These are phyloP conservation scores for Pseudogymnoascus sp. DNA, from an alignment of 2,329 filamentous ascomycete genomes.

Conservation along the genomic window DNA sequence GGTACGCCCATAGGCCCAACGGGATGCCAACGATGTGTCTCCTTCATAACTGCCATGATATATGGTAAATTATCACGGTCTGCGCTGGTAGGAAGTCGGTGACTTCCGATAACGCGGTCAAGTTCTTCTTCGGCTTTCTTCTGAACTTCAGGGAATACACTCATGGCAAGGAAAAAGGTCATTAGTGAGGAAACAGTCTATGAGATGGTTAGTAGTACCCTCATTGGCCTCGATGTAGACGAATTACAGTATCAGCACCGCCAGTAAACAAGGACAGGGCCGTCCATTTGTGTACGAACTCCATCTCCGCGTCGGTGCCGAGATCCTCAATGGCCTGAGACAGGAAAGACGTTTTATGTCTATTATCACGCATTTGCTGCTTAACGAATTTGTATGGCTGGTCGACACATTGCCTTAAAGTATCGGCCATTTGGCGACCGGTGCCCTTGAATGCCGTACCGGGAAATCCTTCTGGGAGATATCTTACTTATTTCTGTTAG, in stretches of 20 bases:
- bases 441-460: slow-evolving; percentile 37
- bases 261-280: slow-evolving; percentile 35
- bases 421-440: slow-evolving; percentile 30
- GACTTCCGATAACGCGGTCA: slow-evolving; percentile 37
- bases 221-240: slow-evolving; percentile 26
- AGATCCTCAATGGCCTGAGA: slow-evolving; percentile 32
- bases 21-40: slow-evolving; percentile 37
- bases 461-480: slow-evolving; percentile 38
- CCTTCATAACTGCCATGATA: slow-evolving; percentile 37
- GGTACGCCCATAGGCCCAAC: slow-evolving; percentile 42
- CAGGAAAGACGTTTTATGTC: slow-evolving; percentile 31
- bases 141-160: slow-evolving; percentile 37
- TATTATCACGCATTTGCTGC: slow-evolving; percentile 30
- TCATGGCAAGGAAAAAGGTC: slow-evolving; percentile 34
- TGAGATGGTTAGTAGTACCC: slow-evolving; percentile 31
- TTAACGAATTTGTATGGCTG: slow-evolving; percentile 37
- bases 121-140: slow-evolving; percentile 38
- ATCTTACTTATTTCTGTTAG: slow-evolving; percentile 23
- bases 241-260: slow-evolving; percentile 33
- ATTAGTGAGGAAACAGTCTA: slow-evolving; percentile 27
- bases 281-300: slow-evolving; percentile 33
- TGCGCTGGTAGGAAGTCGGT: slow-evolving; percentile 36
- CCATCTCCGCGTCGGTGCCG: slow-evolving; percentile 25
- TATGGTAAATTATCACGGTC: slow-evolving; percentile 36
- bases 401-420: slow-evolving; percentile 27